Evolutionary conservation across 208 protist genomes (phyloP).

Genomic region (Vickermania spadyakhi): DNA sequence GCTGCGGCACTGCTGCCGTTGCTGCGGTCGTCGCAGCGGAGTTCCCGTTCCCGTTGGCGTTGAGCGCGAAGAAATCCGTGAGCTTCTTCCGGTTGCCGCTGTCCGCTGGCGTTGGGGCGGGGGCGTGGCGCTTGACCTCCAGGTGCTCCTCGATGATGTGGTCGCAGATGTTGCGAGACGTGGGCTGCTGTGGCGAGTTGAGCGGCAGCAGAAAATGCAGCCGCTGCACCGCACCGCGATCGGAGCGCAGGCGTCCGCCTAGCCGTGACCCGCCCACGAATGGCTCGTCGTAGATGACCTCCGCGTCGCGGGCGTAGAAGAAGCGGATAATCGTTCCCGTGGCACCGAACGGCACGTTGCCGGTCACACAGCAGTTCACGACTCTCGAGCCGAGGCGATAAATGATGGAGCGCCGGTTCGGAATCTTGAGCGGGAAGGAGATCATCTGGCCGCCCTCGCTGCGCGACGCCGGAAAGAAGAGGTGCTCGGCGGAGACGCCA

Average conservation of each 20-base stretch:
- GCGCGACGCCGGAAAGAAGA: slow-evolving; percentile 75
- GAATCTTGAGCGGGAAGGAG: slow-evolving; percentile 50
- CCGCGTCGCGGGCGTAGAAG: slow-evolving; percentile 58
- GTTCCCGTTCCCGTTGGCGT: not conserved
- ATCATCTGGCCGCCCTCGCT: slow-evolving; percentile 54
- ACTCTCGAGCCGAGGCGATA: slow-evolving; percentile 73
- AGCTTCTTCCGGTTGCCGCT: slow-evolving; percentile 28
- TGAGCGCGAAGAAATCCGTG: slow-evolving; percentile 13
- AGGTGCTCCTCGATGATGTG: not conserved
- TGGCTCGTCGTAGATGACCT: slow-evolving; percentile 82
- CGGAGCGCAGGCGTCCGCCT: slow-evolving; percentile 57
- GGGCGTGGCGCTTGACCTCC: not conserved
- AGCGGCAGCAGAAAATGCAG: slow-evolving; percentile 64
- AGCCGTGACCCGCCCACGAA: slow-evolving; percentile 73
- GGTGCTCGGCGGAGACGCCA: slow-evolving; percentile 22
- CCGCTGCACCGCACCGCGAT: slow-evolving; percentile 65
- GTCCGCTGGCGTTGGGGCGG: slow-evolving; percentile 7
- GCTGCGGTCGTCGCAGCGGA: slow-evolving; percentile 11
- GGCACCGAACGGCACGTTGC: slow-evolving; percentile 69
- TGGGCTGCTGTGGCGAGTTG: not conserved
- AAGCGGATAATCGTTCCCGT: slow-evolving; percentile 79
- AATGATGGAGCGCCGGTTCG: slow-evolving; percentile 28
- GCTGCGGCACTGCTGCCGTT: slow-evolving; percentile 14
- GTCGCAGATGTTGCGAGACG: not conserved
- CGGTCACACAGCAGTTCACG: slow-evolving; percentile 74